Percentiles rank a stretch among this genome's conserved stretches.
These are phyloP conservation scores for Edaphochlamys debaryana DNA, from an alignment of 139 green algal species.

Conservation along the genomic window DNA sequence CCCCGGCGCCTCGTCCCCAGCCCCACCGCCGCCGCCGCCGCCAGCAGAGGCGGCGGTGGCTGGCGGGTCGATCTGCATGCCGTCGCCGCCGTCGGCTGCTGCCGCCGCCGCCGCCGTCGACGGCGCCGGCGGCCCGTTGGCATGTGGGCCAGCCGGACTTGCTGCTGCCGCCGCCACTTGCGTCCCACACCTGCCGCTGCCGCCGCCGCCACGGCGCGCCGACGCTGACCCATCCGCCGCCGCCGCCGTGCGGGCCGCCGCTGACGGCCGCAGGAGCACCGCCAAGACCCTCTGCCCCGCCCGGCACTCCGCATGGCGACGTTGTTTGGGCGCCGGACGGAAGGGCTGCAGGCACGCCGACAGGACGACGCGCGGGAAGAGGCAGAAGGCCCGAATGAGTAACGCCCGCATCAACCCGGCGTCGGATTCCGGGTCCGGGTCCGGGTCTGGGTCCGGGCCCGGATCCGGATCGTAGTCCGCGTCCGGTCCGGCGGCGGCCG, in stretches of 20 bases:
- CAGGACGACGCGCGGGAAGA: conserved; percentile 55
- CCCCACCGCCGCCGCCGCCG: too few relatives aligned
- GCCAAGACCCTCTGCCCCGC: neutral
- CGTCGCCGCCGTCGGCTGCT: too few relatives aligned
- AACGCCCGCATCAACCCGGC: neutral
- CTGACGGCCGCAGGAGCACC: conserved; percentile 12
- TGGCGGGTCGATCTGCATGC: too few relatives aligned
- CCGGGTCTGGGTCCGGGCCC: too few relatives aligned
- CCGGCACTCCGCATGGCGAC: neutral
- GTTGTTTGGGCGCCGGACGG: conserved; percentile 20
- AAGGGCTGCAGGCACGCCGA: conserved; percentile 49
- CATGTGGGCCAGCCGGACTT: too few relatives aligned
- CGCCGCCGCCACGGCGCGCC: too few relatives aligned
- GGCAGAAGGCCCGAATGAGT: conserved; percentile 17
- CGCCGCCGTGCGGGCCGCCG: neutral
- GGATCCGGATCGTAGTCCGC: too few relatives aligned
- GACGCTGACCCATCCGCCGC: too few relatives aligned
- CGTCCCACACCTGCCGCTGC: neutral
- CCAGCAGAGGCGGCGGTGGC: too few relatives aligned
- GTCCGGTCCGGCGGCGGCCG: neutral
- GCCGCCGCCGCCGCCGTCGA: too few relatives aligned
- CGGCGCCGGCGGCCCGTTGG: too few relatives aligned
- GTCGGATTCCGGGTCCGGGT: neutral
- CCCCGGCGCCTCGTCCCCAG: too few relatives aligned
- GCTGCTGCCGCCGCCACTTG: neutral